Percentiles rank a stretch among this genome's conserved stretches.
Evolutionary conservation across 1,284 basidiomycete species (phyloP).

Genomic region (Lentinula novae-zelandiae): DNA sequence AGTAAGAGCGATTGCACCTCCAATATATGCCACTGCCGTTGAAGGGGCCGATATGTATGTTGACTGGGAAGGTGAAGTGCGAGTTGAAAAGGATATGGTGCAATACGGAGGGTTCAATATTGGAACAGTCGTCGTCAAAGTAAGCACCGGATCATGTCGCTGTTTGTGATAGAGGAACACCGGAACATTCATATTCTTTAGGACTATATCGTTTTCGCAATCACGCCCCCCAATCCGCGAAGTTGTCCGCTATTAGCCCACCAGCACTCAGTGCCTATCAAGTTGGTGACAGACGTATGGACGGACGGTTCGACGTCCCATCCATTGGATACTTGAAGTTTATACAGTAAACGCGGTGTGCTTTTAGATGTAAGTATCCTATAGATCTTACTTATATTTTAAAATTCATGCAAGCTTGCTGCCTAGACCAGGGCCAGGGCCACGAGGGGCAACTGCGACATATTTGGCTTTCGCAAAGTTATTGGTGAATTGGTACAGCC

Average conservation of each 20-base stretch:
- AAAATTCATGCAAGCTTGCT: background rate
- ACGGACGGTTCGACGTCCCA: slow-evolving; percentile 27
- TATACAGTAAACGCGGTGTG: background rate
- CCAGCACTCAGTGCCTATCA: slow-evolving; percentile 40
- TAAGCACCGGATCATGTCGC: slow-evolving; percentile 17
- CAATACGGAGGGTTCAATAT: slow-evolving; percentile 31
- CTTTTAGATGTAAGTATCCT: no score
- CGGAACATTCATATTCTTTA: slow-evolving; percentile 11
- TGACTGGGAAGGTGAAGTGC: slow-evolving; percentile 40
- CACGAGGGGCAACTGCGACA: background rate
- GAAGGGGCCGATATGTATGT: slow-evolving; percentile 23
- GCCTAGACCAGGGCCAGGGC: background rate
- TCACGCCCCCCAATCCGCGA: slow-evolving; percentile 33
- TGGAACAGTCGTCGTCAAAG: slow-evolving; percentile 33
- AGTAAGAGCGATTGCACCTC: slow-evolving; percentile 31
- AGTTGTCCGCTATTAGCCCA: slow-evolving; percentile 31
- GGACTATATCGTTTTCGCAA: slow-evolving; percentile 35
- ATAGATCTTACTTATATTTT: background rate
- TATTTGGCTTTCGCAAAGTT: background rate
- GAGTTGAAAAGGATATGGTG: slow-evolving; percentile 26
- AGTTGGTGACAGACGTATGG: slow-evolving; percentile 43
- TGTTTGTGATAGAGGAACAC: background rate
- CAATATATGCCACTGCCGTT: background rate
- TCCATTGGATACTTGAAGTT: slow-evolving; percentile 25
- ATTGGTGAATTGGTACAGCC: background rate